Evolutionary conservation across 1,139 yeast genomes (phyloP), one percentile per base, ranked within the genome.

Genomic region (Wickerhamomyces sp.): DNA sequence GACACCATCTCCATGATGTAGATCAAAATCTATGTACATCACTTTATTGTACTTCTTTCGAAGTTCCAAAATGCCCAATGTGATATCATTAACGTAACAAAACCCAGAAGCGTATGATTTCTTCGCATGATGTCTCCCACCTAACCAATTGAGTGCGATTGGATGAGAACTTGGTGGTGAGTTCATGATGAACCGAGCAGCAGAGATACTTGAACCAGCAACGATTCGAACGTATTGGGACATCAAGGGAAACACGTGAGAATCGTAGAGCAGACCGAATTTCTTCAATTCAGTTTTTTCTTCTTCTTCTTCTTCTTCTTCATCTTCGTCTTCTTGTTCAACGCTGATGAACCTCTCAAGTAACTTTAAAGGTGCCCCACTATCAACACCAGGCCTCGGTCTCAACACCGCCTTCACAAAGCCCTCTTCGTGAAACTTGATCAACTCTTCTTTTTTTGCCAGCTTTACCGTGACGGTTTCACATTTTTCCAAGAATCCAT

Each of bases 1-100:
- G 2, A 83, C 91, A 0, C 88, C 94, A 53, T 83, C 89, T 0
- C 91, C 89, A 54, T 82, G 89, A 51, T 83, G 93, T 12, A 84
- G 54, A 55, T 84, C 94, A 9, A 83, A 56, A 53, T 84, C 94
- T 4, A 84, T 55, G 49, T 83, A 84, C 46, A 78, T 62, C 1
- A 84, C 66, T 24, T 57, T 66, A n/a, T 64, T 59, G 47, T 61
- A 75, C 10, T 57, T 54, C 13, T 62, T 62, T 21, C 88, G 57
- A 10, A 83, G 41, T 37, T 58, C 57, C 30, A 64, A 58, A 4
- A 83, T 77, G 0, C 76, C 70, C 16, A 83, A 50, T 0, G 75
- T 78, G 6, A 78, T 68, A 51, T 83, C 93, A 46, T 83, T 82
- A 6, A 80, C 61, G 48, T 83, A 83, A 52, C 94, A 83, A 49